Evolutionary conservation across 1,284 basidiomycete species (phyloP).

Genomic region (Exobasidium rhododendri): DNA sequence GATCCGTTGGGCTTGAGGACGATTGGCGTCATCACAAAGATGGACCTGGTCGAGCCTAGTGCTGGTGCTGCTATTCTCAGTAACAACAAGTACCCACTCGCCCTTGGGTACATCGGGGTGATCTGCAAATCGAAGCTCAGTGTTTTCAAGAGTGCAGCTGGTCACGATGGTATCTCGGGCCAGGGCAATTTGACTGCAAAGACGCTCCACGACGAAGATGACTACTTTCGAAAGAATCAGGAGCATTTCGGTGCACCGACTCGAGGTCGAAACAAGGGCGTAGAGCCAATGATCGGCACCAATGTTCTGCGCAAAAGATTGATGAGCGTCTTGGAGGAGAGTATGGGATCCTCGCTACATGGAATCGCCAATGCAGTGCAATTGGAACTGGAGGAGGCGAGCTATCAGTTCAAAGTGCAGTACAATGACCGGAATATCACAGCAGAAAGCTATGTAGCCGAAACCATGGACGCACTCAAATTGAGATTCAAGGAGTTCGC

Average conservation of each 20-base stretch:
- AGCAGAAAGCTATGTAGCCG: constrained; percentile 94
- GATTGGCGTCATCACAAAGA: constrained; percentile 97
- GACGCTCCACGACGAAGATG: constrained; percentile 69
- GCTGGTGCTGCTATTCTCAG: constrained; percentile 76
- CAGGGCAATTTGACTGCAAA: constrained; percentile 57
- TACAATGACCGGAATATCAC: constrained; percentile 95
- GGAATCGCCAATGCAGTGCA: constrained; percentile 95
- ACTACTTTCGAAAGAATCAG: constrained; percentile 72
- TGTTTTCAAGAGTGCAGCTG: constrained; percentile 30
- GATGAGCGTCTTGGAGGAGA: constrained; percentile 95
- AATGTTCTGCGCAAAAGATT: constrained; percentile 80
- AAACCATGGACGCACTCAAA: constrained; percentile 91
- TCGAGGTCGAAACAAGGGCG: constrained; percentile 58
- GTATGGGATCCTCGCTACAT: constrained; percentile 91
- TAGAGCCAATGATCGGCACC: constrained; percentile 70
- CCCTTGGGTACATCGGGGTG: constrained; percentile 96
- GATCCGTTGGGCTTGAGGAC: constrained; percentile 92
- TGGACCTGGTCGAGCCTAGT: constrained; percentile 88
- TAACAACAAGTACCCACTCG: constrained; percentile 93
- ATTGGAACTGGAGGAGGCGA: constrained; percentile 90
- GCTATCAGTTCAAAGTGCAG: constrained; percentile 98
- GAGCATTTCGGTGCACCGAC: constrained; percentile 66
- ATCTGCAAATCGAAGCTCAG: constrained; percentile 62
- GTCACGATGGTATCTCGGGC: constrained; percentile 31
- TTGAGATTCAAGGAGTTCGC: constrained; percentile 83